Evolutionary conservation across 2,329 filamentous ascomycete species (phyloP), one percentile per base, ranked within the genome.

Genomic region (Trichoderma sp.): DNA sequence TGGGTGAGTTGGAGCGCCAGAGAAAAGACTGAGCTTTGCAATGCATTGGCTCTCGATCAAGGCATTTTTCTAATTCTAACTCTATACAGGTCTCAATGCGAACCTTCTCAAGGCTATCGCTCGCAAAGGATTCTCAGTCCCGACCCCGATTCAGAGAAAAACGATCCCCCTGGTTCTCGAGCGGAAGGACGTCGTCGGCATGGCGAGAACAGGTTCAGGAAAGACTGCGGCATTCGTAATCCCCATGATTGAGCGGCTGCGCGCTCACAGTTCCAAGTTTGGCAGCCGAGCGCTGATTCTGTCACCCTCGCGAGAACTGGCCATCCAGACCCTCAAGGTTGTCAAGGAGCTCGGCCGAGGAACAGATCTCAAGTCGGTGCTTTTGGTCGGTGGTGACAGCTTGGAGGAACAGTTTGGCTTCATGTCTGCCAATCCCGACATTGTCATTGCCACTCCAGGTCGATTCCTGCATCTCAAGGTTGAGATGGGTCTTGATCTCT

Each of bases 141-240:
- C 97, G 4, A 99, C 96, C 0, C 96, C 96, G 0, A 99, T 99
- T 81, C 96, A 99, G 84, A 90, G 96, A 76, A 98, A 98, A 82
- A 93, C 96, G 2, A 97, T 99, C 62, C 97, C 96, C 4, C 85
- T 98, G 70, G 90, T 99, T 70, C 86, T 98, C 76, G 93, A 97
- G 73, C 89, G 92, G 68, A 93, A 94, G 82, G 96, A 99, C 86
- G 93, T 98, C n/a, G 95, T 99, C 28, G 97, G 95, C 75, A 99
- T 99, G 96, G 96, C 96, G 8, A 88, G 97, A 75, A 99, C 97
- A n/a, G 96, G 96, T 80, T 98, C 95, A 23, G 96, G 96, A 84
- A 99, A 99, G 85, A 99, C 97, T 1, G 96, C 95, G 1, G 96
- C 96, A 26, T 99, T 99, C 81, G 94, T 98, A 30, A 97, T 99